phyloP scores from a whole-genome alignment of 208 protist genomes.

The Trypanosoma mega region DNA sequence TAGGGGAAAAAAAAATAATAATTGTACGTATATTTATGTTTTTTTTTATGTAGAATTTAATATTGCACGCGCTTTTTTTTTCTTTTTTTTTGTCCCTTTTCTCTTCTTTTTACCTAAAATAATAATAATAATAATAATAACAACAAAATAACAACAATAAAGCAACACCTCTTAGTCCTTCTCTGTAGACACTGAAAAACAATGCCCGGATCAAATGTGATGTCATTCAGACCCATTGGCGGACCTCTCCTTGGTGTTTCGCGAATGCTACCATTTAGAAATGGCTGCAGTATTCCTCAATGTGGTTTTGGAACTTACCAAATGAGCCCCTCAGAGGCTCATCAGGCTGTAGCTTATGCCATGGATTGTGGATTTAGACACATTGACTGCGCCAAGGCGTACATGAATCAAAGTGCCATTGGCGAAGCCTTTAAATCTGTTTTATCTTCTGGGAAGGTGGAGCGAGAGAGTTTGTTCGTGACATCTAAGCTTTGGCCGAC shows the following conservation, averaged over 20 bases:
- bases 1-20: too few species aligned
- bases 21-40: too few species aligned
- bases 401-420: conserved; percentile 90
- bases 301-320: conserved; percentile 91
- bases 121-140: conserved; percentile 24
- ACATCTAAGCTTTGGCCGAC: conserved; percentile 96
- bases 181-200: conserved; percentile 1
- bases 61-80: too few species aligned
- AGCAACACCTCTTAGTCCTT: too few species aligned
- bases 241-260: conserved; percentile 36
- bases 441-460: conserved; percentile 44
- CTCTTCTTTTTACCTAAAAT: conserved; percentile 19
- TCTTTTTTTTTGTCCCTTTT: conserved; percentile 30
- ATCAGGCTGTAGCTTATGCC: conserved; percentile 56
- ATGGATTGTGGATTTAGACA: conserved; percentile 83
- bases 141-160: too few species aligned
- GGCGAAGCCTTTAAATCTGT: conserved; percentile 69
- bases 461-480: conserved; percentile 91
- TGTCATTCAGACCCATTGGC: conserved; percentile 36
- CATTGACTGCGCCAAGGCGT: conserved; percentile 90
- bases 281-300: conserved; percentile 68
- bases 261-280: conserved; percentile 36
- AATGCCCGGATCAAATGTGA: conserved; percentile 31
- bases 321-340: conserved; percentile 42
- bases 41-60: too few species aligned